Base-by-base conservation (phyloP, 805 yeast species). In the Zygoascus biomembranicola region DNA sequence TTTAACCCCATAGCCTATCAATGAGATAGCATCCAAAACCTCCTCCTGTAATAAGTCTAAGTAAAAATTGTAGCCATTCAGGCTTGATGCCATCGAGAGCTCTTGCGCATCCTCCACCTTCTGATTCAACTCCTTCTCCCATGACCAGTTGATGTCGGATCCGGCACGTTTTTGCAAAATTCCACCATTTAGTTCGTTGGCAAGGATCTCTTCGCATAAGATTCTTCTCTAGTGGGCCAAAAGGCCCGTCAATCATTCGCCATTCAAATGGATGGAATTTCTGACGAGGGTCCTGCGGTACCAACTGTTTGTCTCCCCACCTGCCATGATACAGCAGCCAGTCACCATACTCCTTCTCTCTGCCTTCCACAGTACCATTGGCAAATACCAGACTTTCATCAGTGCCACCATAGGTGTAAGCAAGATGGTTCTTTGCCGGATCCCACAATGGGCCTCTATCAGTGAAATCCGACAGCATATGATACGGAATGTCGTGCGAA, bases 401-500 rank as follows among this genome's bases (percentile, higher is more conserved):
- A 0, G 57, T 63, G 1, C 90, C 94, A 61, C 87, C 87, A 66
- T 76, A 85, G 0, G 89, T 84, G 68, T 92, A 92, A 0, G 89
- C 95, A 56, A 88, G 71, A 63, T 78, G 87, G 65, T 94, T 92
- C 64, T 78, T 71, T 0, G 89, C 72, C 0, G 98, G 97, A 66
- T 92, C 95, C 99, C 99, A 92, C 62, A 92, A 73, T 1, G 95
- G 86, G 0, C 99, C 99, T 45, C 96, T 75, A 67, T 92, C 99
- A 0, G 99, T 89, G 69, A 88, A 92, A 71, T 92, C 99, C 51
- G 88, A 81, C 51, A 92, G 72, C 53, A 95, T 90, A 51, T 87
- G 85, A 71, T 88, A 90, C 0, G 99, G 99, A 48, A 90, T 77
- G 68, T 92, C 99, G 66, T 90, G 98, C 0, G 96, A 83, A 66